These are phyloP conservation scores for Coemansia sp. DNA, from an alignment of 192 early-diverging fungal species.

Conservation along the genomic window DNA sequence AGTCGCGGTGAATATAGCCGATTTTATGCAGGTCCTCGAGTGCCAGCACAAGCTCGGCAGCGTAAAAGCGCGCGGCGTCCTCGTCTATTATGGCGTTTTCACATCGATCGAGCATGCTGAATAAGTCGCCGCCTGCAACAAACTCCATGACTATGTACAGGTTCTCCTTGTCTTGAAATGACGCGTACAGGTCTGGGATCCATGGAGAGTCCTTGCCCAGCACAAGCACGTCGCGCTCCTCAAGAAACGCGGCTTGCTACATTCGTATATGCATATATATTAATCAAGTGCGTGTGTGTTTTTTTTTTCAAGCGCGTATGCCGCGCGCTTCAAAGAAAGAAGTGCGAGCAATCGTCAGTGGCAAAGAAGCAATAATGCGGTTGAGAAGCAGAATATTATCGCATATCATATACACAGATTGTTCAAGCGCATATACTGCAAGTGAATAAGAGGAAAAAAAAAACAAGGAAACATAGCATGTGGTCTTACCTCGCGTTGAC, in stretches of 20 bases:
- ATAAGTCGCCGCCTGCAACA: constrained; percentile 91
- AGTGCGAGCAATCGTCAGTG: neutral
- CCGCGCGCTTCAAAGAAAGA: neutral
- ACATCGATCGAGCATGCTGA: constrained; percentile 86
- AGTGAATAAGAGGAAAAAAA: no score
- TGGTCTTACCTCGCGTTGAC: constrained; percentile 63
- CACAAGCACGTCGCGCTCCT: constrained; percentile 95
- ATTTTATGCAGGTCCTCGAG: constrained; percentile 60
- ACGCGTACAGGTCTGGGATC: constrained; percentile 67
- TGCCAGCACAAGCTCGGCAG: constrained; percentile 62
- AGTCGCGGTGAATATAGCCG: constrained; percentile 65
- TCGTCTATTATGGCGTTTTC: constrained; percentile 61
- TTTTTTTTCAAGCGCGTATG: neutral
- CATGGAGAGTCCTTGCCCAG: constrained; percentile 60
- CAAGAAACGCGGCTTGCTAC: constrained; percentile 88
- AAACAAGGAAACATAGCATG: no score
- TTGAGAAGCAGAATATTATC: no score
- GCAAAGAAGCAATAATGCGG: neutral
- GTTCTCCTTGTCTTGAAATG: constrained; percentile 79
- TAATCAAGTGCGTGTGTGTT: no score
- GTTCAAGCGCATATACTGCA: no score
- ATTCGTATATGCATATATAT: no score
- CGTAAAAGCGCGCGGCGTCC: constrained; percentile 55
- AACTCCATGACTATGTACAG: constrained; percentile 98
- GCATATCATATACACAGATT: no score